phyloP scores from a whole-genome alignment of 331 rosid species.

The Rhamnella rubrinervis region DNA sequence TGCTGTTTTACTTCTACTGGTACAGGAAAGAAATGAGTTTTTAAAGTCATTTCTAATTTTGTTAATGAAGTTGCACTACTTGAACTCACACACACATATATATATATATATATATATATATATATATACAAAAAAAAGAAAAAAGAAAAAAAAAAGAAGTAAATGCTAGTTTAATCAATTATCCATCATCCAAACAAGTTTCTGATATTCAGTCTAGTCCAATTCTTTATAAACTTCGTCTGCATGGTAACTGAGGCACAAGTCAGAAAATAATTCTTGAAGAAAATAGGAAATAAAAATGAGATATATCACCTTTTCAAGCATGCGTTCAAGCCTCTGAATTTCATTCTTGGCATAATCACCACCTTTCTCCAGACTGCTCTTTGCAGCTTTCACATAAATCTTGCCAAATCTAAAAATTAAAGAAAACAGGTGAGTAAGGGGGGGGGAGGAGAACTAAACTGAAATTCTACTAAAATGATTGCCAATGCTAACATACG shows the following conservation, averaged over 20 bases:
- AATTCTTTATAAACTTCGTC: background rate
- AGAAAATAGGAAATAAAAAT: background rate
- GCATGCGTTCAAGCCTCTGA: conserved; percentile 64
- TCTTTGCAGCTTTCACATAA: conserved; percentile 63
- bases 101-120: too few species aligned
- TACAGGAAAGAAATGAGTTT: too few species aligned
- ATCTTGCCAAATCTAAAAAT: conserved; percentile 53
- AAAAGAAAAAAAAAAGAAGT: too few species aligned
- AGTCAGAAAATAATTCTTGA: background rate
- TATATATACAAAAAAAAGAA: too few species aligned
- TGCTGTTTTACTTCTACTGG: background rate
- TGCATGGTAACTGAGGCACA: background rate
- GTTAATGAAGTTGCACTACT: too few species aligned
- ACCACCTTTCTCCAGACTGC: conserved; percentile 55
- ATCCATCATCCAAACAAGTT: background rate
- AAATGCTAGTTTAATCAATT: too few species aligned
- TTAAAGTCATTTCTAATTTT: too few species aligned
- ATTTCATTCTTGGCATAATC: conserved; percentile 72
- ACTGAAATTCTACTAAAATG: background rate
- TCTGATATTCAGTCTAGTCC: background rate
- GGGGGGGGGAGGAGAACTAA: too few species aligned
- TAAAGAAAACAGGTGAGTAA: background rate
- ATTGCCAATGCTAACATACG: background rate
- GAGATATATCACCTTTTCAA: conserved; percentile 45
- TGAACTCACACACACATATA: too few species aligned